Conservation (phyloP, 1,284 basidiomycete species). For the Boletus semigastroideus region DNA sequence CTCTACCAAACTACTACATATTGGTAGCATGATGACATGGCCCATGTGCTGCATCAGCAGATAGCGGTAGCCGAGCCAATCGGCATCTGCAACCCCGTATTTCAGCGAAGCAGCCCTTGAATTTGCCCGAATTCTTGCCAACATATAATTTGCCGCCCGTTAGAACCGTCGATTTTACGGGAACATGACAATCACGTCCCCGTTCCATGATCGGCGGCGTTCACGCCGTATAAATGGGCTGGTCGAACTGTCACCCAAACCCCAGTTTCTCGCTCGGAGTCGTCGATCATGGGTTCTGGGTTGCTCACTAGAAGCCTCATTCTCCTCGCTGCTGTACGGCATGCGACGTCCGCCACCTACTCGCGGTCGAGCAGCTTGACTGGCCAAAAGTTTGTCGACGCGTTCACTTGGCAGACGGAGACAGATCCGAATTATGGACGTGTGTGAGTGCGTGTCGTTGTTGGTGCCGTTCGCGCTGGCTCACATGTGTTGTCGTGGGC, state of each 20-base stretch:
- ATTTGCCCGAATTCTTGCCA: too few species aligned
- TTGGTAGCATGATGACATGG: not conserved
- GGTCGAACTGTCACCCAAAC: not conserved
- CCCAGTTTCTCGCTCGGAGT: not conserved
- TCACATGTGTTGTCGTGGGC: not conserved
- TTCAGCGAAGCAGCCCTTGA: not conserved
- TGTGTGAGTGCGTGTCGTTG: constrained; percentile 11
- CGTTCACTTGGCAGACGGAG: constrained; percentile 15
- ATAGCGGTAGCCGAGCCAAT: not conserved
- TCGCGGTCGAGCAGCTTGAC: constrained; percentile 9
- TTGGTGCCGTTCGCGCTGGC: not conserved
- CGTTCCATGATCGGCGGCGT: not conserved
- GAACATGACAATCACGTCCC: not conserved
- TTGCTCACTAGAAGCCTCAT: not conserved
- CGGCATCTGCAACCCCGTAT: not conserved
- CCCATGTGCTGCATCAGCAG: not conserved
- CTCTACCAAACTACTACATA: not conserved
- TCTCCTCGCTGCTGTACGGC: constrained; percentile 7
- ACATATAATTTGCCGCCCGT: too few species aligned
- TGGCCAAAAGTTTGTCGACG: constrained; percentile 18
- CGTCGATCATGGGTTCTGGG: constrained; percentile 5
- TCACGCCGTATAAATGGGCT: constrained; percentile 6
- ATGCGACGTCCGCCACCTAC: constrained; percentile 14
- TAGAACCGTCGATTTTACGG: too few species aligned
- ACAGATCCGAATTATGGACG: constrained; percentile 18